Percentiles rank a stretch among this genome's conserved stretches.
phyloP scores from a whole-genome alignment of 768 basidiomycete species.

The Suillus clintonianus region DNA sequence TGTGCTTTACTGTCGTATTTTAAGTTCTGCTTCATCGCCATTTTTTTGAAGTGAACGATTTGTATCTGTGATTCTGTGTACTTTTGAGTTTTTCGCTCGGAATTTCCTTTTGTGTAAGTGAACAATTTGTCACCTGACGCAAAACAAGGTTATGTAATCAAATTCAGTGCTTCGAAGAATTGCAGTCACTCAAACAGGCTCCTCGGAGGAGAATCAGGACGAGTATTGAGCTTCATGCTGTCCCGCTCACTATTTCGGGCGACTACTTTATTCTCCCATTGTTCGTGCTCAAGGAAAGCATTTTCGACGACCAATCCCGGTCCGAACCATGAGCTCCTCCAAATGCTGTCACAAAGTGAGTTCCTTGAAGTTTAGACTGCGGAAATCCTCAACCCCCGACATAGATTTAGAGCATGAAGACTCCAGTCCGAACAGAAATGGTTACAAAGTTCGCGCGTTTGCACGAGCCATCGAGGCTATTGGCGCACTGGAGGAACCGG shows the following conservation, averaged over 20 bases:
- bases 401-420: constrained; percentile 47
- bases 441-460: constrained; percentile 54
- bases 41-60: constrained; percentile 36
- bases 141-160: background rate
- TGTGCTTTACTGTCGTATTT: constrained; percentile 18
- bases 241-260: background rate
- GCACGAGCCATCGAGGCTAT: constrained; percentile 48
- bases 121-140: constrained; percentile 3
- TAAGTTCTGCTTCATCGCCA: constrained; percentile 21
- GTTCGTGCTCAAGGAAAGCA: background rate
- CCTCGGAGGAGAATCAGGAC: background rate
- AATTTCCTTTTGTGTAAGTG: background rate
- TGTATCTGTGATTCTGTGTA: constrained; percentile 33
- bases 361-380: constrained; percentile 2
- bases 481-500: constrained; percentile 39
- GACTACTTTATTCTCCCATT: background rate
- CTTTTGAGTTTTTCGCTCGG: constrained; percentile 28
- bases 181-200: background rate
- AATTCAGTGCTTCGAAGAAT: background rate
- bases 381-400: background rate
- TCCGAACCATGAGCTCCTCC: constrained; percentile 40
- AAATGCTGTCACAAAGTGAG: constrained; percentile 46
- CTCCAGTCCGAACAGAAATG: constrained; percentile 35
- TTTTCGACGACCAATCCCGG: constrained; percentile 7
- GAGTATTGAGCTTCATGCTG: background rate